A percentile compares a stretch with the other conserved stretches of the same genome.
Evolutionary conservation across 257 asterid species (phyloP).

Genomic region (Fraxinus pennsylvanica): DNA sequence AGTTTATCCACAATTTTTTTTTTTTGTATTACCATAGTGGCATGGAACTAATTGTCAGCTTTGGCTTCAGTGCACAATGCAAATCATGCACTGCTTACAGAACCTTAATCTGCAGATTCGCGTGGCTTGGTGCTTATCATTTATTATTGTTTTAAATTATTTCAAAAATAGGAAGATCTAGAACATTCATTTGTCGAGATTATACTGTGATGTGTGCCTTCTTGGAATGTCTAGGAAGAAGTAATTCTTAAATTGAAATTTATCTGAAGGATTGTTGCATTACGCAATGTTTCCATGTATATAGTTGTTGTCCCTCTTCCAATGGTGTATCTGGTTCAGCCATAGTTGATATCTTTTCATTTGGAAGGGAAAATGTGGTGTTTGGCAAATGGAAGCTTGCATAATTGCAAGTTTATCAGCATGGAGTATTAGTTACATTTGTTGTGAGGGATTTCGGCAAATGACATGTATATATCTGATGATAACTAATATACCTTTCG

Average conservation of each 20-base stretch:
- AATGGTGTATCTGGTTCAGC: constrained; percentile 18
- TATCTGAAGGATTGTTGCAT: constrained; percentile 16
- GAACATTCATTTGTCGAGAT: constrained; percentile 21
- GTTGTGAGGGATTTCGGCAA: background rate
- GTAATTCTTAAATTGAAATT: constrained; percentile 4
- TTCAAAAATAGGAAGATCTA: constrained; percentile 20
- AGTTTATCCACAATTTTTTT: background rate
- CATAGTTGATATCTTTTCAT: constrained; percentile 8
- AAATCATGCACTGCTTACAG: constrained; percentile 7
- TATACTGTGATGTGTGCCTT: constrained; percentile 9
- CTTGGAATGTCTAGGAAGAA: constrained; percentile 12
- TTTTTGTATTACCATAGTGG: constrained; percentile 4
- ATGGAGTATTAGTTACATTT: background rate
- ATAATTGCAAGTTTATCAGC: constrained; percentile 17
- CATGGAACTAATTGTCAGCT: constrained; percentile 14
- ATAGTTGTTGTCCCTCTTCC: constrained; percentile 15
- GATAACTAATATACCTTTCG: constrained; percentile 9
- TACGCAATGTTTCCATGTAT: constrained; percentile 19
- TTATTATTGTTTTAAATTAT: constrained; percentile 17
- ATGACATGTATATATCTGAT: background rate
- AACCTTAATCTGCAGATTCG: constrained; percentile 8
- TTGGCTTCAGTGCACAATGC: constrained; percentile 17
- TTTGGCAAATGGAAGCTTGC: constrained; percentile 24
- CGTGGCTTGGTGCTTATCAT: constrained; percentile 15
- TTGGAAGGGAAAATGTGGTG: constrained; percentile 25